Conservation (phyloP, 306 rosid genomes). For the Crataegus laevigata region DNA sequence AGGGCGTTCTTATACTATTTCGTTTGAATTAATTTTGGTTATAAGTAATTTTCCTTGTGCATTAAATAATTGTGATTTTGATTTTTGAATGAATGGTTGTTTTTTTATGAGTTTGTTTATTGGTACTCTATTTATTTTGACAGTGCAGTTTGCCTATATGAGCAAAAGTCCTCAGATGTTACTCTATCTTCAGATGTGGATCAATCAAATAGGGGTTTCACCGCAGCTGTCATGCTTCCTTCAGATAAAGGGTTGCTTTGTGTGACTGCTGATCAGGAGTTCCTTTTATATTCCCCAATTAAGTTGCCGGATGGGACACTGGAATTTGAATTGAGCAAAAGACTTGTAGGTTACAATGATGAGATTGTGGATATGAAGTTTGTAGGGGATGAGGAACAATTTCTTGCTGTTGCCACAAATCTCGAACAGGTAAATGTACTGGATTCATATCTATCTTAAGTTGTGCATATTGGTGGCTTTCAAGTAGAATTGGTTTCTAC, state of each 20-base stretch:
- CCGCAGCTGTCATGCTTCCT: slow-evolving; percentile 61
- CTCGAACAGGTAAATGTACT: slow-evolving; percentile 66
- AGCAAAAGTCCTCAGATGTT: slow-evolving; percentile 79
- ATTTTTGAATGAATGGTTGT: background rate
- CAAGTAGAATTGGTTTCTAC: slow-evolving; percentile 7
- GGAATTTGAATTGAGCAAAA: slow-evolving; percentile 49
- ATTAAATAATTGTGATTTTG: background rate
- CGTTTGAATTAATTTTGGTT: background rate
- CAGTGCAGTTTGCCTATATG: slow-evolving; percentile 90
- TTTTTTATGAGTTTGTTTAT: slow-evolving; percentile 6
- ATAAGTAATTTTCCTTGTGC: background rate
- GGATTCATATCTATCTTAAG: slow-evolving; percentile 1
- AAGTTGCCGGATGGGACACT: slow-evolving; percentile 36
- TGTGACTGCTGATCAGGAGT: slow-evolving; percentile 93
- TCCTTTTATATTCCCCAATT: slow-evolving; percentile 62
- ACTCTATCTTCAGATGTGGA: slow-evolving; percentile 42
- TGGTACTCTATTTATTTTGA: slow-evolving; percentile 18
- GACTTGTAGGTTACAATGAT: slow-evolving; percentile 88
- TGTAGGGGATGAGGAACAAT: slow-evolving; percentile 77
- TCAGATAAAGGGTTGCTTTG: slow-evolving; percentile 79
- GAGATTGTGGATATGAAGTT: slow-evolving; percentile 94
- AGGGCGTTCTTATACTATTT: background rate
- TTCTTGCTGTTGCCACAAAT: slow-evolving; percentile 88
- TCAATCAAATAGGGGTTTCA: slow-evolving; percentile 78
- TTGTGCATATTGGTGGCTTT: background rate